Base-by-base conservation (phyloP, 2,329 filamentous ascomycete genomes). In the Xylaria sp. region DNA sequence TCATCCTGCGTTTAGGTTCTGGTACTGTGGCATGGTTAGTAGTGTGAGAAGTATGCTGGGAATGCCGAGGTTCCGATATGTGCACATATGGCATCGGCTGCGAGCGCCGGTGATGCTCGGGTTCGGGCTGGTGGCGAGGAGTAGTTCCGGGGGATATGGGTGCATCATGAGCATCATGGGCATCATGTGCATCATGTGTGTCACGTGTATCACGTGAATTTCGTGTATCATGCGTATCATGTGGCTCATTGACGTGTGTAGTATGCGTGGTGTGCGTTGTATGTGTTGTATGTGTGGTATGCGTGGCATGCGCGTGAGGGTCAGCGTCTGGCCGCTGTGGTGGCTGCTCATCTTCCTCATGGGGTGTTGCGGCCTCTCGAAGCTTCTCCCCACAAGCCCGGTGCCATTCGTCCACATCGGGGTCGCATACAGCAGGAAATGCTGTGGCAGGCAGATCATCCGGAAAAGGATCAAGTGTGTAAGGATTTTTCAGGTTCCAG, bases 391-490 rank as follows among this genome's bases (percentile, higher is more conserved):
- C 88, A 59, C 95, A 92, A 2, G 81, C 79, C 66, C 89, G 85
- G 71, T 97, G 92, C 93, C 94, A 99, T 60, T 81, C 79, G 58
- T 92, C 85, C 75, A 96, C 92, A n/a, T 89, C 87, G 3, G 81
- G 76, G 68, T 97, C 93, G 1, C 92, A 83, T 49, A 83, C 78
- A 1, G 80, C 71, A 0, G 94, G 93, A 60, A 93, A 89, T 0
- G 86, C 83, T n/a, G 78, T 76, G 34, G 73, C 74, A 1, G 85
- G 84, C 3, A 88, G 75, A 57, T 86, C 80, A 5, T 73, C 63
- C 0, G 85, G 85, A 63, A 93, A 92, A 39, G 78, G 78, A 59
- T 86, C 83, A 47, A 89, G 86, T 0, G 92, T 91, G 49, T 85
- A 83, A 0, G 89, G 89, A 68, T 95, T 85, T 61, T 82, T 83